These are phyloP conservation scores for Boehmeria nivea DNA, from an alignment of 306 rosid species.

Conservation along the genomic window DNA sequence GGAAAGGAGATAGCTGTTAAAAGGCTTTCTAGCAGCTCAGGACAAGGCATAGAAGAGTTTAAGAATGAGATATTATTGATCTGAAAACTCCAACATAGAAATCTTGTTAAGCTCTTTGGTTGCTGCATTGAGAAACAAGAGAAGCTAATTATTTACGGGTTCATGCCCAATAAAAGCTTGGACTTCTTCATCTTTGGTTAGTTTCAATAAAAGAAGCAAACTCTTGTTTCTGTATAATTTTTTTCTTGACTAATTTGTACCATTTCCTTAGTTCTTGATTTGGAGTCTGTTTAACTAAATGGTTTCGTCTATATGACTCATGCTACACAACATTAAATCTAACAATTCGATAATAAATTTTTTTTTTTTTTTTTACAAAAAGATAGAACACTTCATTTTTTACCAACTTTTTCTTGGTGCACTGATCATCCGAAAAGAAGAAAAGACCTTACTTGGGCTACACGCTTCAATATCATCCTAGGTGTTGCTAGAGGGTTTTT, in stretches of 20 bases:
- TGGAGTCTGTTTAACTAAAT: no score
- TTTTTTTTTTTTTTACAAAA: no score
- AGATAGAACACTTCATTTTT: no score
- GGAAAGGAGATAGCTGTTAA: slow-evolving; percentile 36
- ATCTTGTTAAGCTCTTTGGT: slow-evolving; percentile 36
- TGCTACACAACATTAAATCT: no score
- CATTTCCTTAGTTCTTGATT: no score
- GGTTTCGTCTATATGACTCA: no score
- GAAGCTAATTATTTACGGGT: slow-evolving; percentile 36
- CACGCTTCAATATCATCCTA: slow-evolving; percentile 17
- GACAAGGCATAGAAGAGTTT: slow-evolving; percentile 36
- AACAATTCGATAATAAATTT: no score
- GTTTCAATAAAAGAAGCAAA: neutral
- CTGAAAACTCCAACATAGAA: slow-evolving; percentile 36
- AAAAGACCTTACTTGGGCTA: slow-evolving; percentile 16
- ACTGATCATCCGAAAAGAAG: neutral
- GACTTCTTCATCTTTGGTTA: slow-evolving; percentile 31
- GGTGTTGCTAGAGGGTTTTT: slow-evolving; percentile 26
- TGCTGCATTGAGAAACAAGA: slow-evolving; percentile 31
- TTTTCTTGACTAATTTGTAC: no score
- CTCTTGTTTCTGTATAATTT: neutral
- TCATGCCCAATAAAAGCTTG: slow-evolving; percentile 42
- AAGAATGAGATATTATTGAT: slow-evolving; percentile 30
- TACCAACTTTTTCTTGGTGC: neutral
- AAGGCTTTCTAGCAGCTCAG: slow-evolving; percentile 30